phyloP scores from a whole-genome alignment of 768 basidiomycete species.

The Pholiota conissans region DNA sequence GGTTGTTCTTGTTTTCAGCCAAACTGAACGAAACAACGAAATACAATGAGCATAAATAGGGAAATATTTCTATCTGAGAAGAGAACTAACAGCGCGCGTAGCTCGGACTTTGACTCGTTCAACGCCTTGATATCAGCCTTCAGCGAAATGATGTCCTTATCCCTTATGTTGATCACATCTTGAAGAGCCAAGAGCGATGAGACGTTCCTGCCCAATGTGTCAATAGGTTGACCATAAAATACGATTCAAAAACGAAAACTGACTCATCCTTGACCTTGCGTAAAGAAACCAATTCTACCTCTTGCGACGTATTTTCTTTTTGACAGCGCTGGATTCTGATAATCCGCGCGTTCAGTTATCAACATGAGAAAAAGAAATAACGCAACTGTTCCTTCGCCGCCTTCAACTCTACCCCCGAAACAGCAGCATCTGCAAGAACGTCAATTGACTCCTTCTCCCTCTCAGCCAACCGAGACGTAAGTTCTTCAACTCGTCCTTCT shows the following conservation, averaged over 20 bases:
- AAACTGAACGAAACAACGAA: neutral
- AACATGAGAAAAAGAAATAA: neutral
- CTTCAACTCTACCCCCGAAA: conserved; percentile 19
- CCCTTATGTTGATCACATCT: conserved; percentile 22
- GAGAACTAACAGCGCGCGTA: conserved; percentile 28
- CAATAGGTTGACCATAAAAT: neutral
- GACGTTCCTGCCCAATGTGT: conserved; percentile 14
- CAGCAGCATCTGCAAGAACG: conserved; percentile 21
- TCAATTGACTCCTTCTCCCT: conserved; percentile 31
- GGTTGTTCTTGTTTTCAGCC: conserved; percentile 22
- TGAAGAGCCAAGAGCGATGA: conserved; percentile 22
- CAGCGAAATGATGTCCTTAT: conserved; percentile 23
- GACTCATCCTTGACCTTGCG: conserved; percentile 22
- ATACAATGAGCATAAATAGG: no score
- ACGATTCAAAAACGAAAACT: neutral
- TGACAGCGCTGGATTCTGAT: conserved; percentile 14
- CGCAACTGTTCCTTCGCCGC: conserved; percentile 20
- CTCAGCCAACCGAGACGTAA: conserved; percentile 22
- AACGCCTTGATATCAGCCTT: conserved; percentile 21
- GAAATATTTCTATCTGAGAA: no score
- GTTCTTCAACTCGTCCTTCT: conserved; percentile 25
- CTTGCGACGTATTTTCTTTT: conserved; percentile 7
- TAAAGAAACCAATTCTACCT: conserved; percentile 14
- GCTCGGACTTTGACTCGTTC: conserved; percentile 27
- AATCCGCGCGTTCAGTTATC: neutral